Evolutionary conservation across 1,284 basidiomycete genomes (phyloP).

Genomic region (Pseudozyma thailandica): DNA sequence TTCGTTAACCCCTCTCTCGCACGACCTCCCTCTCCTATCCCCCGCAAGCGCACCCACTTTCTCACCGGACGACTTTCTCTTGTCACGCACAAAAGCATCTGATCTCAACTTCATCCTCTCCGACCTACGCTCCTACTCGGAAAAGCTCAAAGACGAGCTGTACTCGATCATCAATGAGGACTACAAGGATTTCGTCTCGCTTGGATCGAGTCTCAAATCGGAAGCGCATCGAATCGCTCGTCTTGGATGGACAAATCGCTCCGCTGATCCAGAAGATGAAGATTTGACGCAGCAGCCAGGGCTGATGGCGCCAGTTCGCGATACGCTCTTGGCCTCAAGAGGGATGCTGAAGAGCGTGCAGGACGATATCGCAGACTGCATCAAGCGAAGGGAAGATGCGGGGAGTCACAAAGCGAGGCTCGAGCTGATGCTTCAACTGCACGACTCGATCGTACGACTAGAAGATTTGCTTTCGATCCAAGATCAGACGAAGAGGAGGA

Average conservation of each 20-base stretch:
- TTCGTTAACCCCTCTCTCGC: constrained; percentile 79
- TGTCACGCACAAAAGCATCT: constrained; percentile 87
- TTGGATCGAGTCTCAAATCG: constrained; percentile 72
- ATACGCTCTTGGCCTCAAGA: constrained; percentile 32
- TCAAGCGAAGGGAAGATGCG: constrained; percentile 84
- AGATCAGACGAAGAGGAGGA: constrained; percentile 9
- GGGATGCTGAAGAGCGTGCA: constrained; percentile 77
- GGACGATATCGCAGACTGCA: constrained; percentile 77
- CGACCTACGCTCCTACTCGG: constrained; percentile 86
- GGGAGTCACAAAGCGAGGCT: constrained; percentile 75
- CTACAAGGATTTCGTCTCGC: constrained; percentile 95
- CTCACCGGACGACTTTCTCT: constrained; percentile 85
- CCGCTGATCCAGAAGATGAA: background rate
- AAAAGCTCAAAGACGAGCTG: constrained; percentile 85
- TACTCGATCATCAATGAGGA: constrained; percentile 96
- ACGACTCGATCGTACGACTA: constrained; percentile 83
- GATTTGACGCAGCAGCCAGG: constrained; percentile 10
- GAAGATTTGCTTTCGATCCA: constrained; percentile 80
- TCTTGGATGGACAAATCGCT: constrained; percentile 26
- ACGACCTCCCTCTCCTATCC: constrained; percentile 78
- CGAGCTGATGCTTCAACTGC: constrained; percentile 85
- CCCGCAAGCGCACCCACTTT: constrained; percentile 72
- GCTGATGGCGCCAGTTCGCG: constrained; percentile 40
- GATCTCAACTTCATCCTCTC: constrained; percentile 81
- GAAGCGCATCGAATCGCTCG: constrained; percentile 44